Conservation (phyloP, 805 yeast genomes). For the Pichia occidentalis region DNA sequence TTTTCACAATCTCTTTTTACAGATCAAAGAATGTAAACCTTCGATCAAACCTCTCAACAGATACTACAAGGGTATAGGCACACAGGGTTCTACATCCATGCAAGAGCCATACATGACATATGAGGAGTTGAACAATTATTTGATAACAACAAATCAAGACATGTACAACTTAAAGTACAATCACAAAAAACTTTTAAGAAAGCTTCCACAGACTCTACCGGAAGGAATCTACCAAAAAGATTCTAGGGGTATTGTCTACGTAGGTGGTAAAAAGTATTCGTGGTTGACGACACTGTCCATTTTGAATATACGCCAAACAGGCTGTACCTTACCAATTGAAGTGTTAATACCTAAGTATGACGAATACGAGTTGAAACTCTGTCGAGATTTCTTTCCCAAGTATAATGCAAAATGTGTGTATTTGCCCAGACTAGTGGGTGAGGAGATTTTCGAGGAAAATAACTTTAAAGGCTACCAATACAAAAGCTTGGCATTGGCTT, state of each 20-base stretch:
- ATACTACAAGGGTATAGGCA: not conserved
- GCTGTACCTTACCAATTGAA: slow-evolving; percentile 70
- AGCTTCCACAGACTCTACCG: slow-evolving; percentile 42
- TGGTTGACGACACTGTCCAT: slow-evolving; percentile 63
- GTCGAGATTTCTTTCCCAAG: slow-evolving; percentile 52
- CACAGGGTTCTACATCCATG: too few relatives aligned
- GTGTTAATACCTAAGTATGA: slow-evolving; percentile 65
- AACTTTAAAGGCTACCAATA: slow-evolving; percentile 19
- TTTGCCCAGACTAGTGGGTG: slow-evolving; percentile 53
- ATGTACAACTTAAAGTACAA: slow-evolving; percentile 38
- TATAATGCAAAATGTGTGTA: slow-evolving; percentile 60
- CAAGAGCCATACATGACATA: slow-evolving; percentile 2
- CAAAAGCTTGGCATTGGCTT: slow-evolving; percentile 27
- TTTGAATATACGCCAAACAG: slow-evolving; percentile 52
- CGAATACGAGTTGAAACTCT: slow-evolving; percentile 65
- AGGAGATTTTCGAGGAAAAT: slow-evolving; percentile 54
- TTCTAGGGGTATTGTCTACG: slow-evolving; percentile 50
- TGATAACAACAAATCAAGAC: slow-evolving; percentile 40
- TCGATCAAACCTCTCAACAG: too few relatives aligned
- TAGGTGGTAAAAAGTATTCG: slow-evolving; percentile 74
- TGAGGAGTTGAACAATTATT: slow-evolving; percentile 37
- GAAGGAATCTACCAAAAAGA: slow-evolving; percentile 42
- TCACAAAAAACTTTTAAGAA: slow-evolving; percentile 39
- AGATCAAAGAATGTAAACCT: too few relatives aligned
- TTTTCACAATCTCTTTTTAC: too few relatives aligned